Evolutionary conservation across 805 yeast species (phyloP).

Genomic region (Lipomyces kockii): DNA sequence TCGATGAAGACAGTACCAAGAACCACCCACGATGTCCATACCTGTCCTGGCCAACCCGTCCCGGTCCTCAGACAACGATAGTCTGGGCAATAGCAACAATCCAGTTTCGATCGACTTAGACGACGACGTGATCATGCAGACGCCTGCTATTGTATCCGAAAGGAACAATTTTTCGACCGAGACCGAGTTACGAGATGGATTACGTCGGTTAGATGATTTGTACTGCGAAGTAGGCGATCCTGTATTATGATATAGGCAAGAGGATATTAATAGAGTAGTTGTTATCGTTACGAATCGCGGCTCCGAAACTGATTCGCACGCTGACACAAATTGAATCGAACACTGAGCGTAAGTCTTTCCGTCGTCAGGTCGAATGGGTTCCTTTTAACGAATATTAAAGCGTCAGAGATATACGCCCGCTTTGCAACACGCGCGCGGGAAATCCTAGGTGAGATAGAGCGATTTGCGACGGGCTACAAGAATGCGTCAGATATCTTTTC

Average conservation of each 20-base stretch:
- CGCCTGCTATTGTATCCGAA: background rate
- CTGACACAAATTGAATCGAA: constrained; percentile 5
- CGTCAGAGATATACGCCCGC: constrained; percentile 10
- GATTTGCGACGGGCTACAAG: constrained; percentile 9
- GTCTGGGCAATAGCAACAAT: background rate
- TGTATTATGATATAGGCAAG: background rate
- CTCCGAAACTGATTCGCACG: constrained; percentile 14
- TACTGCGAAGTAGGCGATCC: constrained; percentile 10
- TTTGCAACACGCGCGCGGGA: constrained; percentile 16
- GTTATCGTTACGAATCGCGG: constrained; percentile 14
- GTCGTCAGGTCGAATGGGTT: background rate
- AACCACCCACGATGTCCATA: background rate
- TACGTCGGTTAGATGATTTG: constrained; percentile 12
- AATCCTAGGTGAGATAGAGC: constrained; percentile 8
- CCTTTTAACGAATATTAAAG: background rate
- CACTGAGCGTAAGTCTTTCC: background rate
- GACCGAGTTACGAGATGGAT: constrained; percentile 6
- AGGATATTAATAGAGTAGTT: constrained; percentile 1
- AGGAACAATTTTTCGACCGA: background rate
- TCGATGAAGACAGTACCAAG: background rate
- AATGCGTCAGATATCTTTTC: constrained; percentile 12
- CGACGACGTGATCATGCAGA: background rate
- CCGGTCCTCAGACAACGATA: background rate
- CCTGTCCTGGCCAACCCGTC: background rate
- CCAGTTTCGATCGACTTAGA: background rate